Evolutionary conservation across 148 eudicot genomes (phyloP).

Genomic region (Cornus suecica): DNA sequence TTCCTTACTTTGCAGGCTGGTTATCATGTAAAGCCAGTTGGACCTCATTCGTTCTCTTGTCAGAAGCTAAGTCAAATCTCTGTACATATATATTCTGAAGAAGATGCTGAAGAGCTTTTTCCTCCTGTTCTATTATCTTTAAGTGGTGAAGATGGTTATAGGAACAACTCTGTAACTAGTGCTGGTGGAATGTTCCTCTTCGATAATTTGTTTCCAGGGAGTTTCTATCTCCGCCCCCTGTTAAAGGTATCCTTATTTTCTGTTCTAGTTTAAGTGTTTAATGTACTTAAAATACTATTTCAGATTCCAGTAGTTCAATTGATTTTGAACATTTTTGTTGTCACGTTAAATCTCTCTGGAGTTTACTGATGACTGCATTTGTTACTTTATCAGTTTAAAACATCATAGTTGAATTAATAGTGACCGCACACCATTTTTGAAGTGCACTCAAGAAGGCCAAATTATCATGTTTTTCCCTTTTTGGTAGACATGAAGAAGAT

Average conservation of each 20-base stretch:
- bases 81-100: slow-evolving; percentile 58
- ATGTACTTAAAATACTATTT: background rate
- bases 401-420: background rate
- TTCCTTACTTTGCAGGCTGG: slow-evolving; percentile 65
- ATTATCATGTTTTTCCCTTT: background rate
- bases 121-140: slow-evolving; percentile 87
- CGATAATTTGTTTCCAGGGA: slow-evolving; percentile 85
- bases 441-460: background rate
- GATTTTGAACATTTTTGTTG: background rate
- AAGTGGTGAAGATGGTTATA: slow-evolving; percentile 98
- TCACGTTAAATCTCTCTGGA: background rate
- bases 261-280: slow-evolving; percentile 1
- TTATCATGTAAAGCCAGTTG: slow-evolving; percentile 72
- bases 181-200: slow-evolving; percentile 78
- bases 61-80: slow-evolving; percentile 95
- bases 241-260: slow-evolving; percentile 58
- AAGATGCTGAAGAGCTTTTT: slow-evolving; percentile 68
- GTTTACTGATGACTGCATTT: background rate
- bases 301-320: background rate
- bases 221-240: slow-evolving; percentile 95
- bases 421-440: background rate
- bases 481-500: background rate
- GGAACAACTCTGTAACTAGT: slow-evolving; percentile 83
- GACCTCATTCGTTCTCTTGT: slow-evolving; percentile 79
- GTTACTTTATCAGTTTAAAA: background rate